Base-by-base conservation (phyloP, 805 yeast genomes). In the Yarrowia sp. region DNA sequence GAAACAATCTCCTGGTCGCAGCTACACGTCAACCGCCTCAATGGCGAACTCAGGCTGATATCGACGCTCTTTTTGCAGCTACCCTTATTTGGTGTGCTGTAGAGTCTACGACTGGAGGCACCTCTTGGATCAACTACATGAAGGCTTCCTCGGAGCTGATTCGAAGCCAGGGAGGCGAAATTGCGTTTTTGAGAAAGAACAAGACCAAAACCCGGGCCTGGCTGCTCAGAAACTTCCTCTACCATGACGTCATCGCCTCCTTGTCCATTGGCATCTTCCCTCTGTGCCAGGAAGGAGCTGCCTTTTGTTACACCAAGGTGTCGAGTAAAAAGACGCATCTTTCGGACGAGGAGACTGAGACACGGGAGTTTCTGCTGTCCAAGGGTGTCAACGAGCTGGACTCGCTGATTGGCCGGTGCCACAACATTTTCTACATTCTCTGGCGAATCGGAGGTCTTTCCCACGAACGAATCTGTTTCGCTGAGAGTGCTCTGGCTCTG, bases 331-430 rank as follows among this genome's bases (percentile, higher is more conserved):
- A 58, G 64, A 58, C 64, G 9, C 64, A 58, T 33, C 50, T 58
- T 10, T 46, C 55, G 4, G 53, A 46, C 24, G 66, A 61, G n/a
- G 66, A 61, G n/a, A 46, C 66, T 0, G 66, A 61, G 17, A 46
- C 66, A 0, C 43, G 66, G 0, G 66, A 61, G 15, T 61, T 61
- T 20, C 46, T 61, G 24, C 66, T 61, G 20, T 61, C 66, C 38
- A 44, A 61, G 55, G 66, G 66, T 46, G 66, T 61, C 55, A 61
- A 61, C n/a, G 66, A 61, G 66, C 66, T 61, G 36, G 66, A 61
- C 46, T 61, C 66, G 46, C 46, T 61, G 55, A 61, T 61, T 38
- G 66, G 66, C 15, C 34, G 66, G 15, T 61, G 66, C n/a, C 66
- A 61, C 44, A 61, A 61, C 46, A 46, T 61, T n/a, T 61, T 61